Percentiles rank a stretch among this genome's conserved stretches.
Conservation (phyloP, 2,329 filamentous ascomycete species). For the Sporothrix luriei region DNA sequence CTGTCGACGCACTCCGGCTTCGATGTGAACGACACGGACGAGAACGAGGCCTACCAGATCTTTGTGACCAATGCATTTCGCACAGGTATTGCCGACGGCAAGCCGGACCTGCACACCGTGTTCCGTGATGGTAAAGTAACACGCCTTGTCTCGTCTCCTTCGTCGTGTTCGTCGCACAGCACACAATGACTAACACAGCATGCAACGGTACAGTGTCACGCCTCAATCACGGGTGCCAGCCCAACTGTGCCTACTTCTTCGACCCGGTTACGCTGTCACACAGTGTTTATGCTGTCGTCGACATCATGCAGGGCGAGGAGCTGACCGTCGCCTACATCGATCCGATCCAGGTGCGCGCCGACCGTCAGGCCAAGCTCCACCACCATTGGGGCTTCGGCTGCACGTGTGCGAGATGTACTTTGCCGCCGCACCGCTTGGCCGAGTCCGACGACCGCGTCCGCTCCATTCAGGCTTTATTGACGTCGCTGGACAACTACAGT, state of each 20-base stretch:
- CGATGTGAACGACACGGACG: constrained; percentile 29
- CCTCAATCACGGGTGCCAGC: constrained; percentile 49
- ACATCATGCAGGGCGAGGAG: constrained; percentile 47
- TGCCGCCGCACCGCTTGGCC: constrained; percentile 37
- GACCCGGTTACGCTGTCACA: constrained; percentile 45
- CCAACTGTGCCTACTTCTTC: constrained; percentile 47
- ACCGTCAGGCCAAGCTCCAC: constrained; percentile 41
- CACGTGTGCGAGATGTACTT: constrained; percentile 45
- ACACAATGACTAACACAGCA: constrained; percentile 6
- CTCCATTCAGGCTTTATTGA: constrained; percentile 42
- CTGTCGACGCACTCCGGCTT: constrained; percentile 39
- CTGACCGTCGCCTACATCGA: constrained; percentile 49
- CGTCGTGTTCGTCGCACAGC: not conserved
- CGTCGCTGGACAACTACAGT: constrained; percentile 44
- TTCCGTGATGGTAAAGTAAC: constrained; percentile 41
- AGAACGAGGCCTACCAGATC: constrained; percentile 40
- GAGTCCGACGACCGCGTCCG: constrained; percentile 44
- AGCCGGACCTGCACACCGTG: constrained; percentile 40
- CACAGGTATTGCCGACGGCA: constrained; percentile 37
- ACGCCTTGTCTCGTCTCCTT: not conserved
- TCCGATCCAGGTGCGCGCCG: constrained; percentile 41
- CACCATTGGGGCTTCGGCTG: constrained; percentile 47
- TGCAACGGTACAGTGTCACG: constrained; percentile 42
- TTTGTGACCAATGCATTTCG: constrained; percentile 43
- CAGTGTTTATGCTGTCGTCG: constrained; percentile 44